Evolutionary conservation across 2,329 filamentous ascomycete genomes (phyloP).

Genomic region (Scedosporium dehoogii): DNA sequence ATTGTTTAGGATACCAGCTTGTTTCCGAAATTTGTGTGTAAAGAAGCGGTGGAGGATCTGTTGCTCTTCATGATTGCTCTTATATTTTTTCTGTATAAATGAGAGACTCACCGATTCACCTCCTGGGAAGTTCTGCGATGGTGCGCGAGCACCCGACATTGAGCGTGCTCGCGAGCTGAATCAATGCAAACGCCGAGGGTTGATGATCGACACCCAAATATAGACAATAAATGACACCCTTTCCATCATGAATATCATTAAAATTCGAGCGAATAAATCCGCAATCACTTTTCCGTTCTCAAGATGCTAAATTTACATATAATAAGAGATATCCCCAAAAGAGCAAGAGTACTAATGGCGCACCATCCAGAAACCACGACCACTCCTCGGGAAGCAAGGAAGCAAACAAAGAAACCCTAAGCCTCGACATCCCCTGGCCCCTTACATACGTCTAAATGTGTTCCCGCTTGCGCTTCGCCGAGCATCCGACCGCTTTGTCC

Average conservation of each 20-base stretch:
- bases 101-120: too few relatives aligned
- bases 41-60: not conserved
- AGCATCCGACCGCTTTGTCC: slow-evolving; percentile 24
- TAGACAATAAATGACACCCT: not conserved
- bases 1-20: slow-evolving; percentile 11
- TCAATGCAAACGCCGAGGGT: too few relatives aligned
- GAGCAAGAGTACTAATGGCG: not conserved
- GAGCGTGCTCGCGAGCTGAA: too few relatives aligned
- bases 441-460: slow-evolving; percentile 58
- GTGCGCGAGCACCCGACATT: not conserved
- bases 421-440: slow-evolving; percentile 3
- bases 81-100: not conserved
- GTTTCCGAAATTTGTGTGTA: not conserved
- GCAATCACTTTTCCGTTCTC: not conserved
- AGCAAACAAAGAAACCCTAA: not conserved
- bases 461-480: slow-evolving; percentile 69
- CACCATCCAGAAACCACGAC: not conserved
- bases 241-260: not conserved
- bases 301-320: not conserved
- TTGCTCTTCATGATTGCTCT: not conserved
- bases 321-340: not conserved
- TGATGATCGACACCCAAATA: too few relatives aligned
- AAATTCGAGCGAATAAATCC: not conserved
- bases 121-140: not conserved
- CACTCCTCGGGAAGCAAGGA: not conserved